Evolutionary conservation across 148 eudicot species (phyloP), one percentile per base, ranked within the genome.

Genomic region (Rhododendron molle): DNA sequence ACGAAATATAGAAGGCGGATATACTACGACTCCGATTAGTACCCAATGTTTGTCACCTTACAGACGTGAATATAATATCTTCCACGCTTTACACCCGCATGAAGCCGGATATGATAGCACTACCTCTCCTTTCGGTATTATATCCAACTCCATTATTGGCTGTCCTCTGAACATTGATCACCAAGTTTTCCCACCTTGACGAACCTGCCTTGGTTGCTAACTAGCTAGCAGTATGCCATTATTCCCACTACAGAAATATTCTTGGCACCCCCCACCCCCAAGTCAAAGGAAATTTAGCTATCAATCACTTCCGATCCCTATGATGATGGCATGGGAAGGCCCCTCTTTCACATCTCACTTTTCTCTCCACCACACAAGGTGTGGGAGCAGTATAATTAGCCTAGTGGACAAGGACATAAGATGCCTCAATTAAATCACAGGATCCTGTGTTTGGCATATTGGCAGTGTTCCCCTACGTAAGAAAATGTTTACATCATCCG

Each of bases 261-360:
- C 15, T 23, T 43, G 69, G 83, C 71, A 71, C 74, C 85, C 84
- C 60, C 2, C n/a, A n/a, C 34, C n/a, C 86, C 62, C n/a, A 50
- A 80, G 82, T 80, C 82, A 80, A 87, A 87, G 46, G 78, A 54
- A 81, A 83, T 83, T 69, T 79, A 87, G 43, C 80, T 73, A 84
- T 87, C 86, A 84, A 84, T 58, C 82, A 71, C 14, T 52, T 49
- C 38, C 56, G 44, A 40, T 56, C 74, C 40, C 43, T 40, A 7
- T 58, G 65, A 62, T 60, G 21, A 82, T 62, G 44, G 44, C 44
- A 40, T 40, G 76, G 34, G 73, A 67, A 67, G 12, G 32, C 76
- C 36, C 5, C 5, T 15, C 18, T 26, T n/a, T 46, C 82, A 47
- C 82, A 4, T 60, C 54, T 38, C 54, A 15, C 20, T 32, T 32